Percentiles rank a stretch among this genome's conserved stretches.
These are phyloP conservation scores for Hemisphaericaspora subhashii DNA, from an alignment of 1,139 yeast species.

Conservation along the genomic window DNA sequence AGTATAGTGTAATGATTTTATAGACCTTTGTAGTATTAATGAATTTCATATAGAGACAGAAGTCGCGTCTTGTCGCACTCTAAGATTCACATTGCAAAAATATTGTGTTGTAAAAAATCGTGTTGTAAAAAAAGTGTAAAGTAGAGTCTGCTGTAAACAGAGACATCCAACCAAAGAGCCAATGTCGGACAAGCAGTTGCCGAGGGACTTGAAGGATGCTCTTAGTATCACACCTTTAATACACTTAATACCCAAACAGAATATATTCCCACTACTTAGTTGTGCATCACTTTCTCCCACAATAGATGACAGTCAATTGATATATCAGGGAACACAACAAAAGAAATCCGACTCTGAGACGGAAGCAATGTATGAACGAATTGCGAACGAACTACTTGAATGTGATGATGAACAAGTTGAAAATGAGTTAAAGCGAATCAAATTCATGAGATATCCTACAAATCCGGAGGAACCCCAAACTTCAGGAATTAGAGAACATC, in stretches of 20 bases:
- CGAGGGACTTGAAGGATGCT: constrained; percentile 23
- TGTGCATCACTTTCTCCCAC: constrained; percentile 8
- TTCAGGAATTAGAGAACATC: not conserved
- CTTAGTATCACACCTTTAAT: constrained; percentile 29
- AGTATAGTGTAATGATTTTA: not conserved
- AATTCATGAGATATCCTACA: constrained; percentile 10
- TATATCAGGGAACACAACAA: not conserved
- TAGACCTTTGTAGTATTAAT: not conserved
- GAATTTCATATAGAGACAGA: too few species aligned
- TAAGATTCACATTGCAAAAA: too few species aligned
- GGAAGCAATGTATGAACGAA: not conserved
- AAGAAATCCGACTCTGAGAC: not conserved
- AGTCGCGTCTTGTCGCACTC: too few species aligned
- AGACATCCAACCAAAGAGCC: too few species aligned
- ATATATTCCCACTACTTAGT: constrained; percentile 22
- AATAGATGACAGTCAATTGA: constrained; percentile 4
- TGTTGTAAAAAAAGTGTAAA: too few species aligned
- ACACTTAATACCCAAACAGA: constrained; percentile 32
- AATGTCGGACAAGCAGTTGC: constrained; percentile 10
- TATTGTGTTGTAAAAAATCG: not conserved
- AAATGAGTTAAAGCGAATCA: constrained; percentile 18
- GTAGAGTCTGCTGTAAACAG: too few species aligned
- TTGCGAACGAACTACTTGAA: constrained; percentile 20
- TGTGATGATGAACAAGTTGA: constrained; percentile 19
- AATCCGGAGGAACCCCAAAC: not conserved